phyloP scores from a whole-genome alignment of 257 asterid species.

The Scutellaria barbata region DNA sequence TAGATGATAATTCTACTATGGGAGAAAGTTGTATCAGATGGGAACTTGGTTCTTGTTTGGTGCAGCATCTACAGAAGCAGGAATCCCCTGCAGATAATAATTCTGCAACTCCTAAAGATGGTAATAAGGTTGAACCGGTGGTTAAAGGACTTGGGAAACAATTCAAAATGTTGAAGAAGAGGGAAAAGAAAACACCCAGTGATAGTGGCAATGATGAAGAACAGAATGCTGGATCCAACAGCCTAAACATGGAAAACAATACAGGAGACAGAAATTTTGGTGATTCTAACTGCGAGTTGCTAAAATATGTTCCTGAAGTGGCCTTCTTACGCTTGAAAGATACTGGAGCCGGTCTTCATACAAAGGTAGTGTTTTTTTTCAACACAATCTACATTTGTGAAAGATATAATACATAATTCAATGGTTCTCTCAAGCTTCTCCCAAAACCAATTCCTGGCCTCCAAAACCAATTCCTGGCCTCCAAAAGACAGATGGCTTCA shows the following conservation, averaged over 20 bases:
- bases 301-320: conserved; percentile 67
- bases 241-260: conserved; percentile 50
- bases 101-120: conserved; percentile 56
- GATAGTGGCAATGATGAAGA: conserved; percentile 54
- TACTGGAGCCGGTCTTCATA: conserved; percentile 76
- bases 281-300: conserved; percentile 57
- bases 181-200: conserved; percentile 56
- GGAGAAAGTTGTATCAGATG: conserved; percentile 73
- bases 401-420: conserved; percentile 20
- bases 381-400: conserved; percentile 19
- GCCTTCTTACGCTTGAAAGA: conserved; percentile 77
- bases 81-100: conserved; percentile 55
- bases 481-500: neutral
- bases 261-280: conserved; percentile 40
- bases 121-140: conserved; percentile 63
- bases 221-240: conserved; percentile 42
- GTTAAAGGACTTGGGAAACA: conserved; percentile 97
- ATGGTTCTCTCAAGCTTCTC: conserved; percentile 8
- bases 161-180: conserved; percentile 85
- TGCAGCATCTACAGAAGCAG: conserved; percentile 96
- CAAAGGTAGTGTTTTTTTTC: conserved; percentile 57
- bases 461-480: conserved; percentile 8
- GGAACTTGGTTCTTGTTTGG: conserved; percentile 99
- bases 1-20: conserved; percentile 45
- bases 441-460: conserved; percentile 6